Evolutionary conservation across 169 alveolate species (phyloP), one percentile per base, ranked within the genome.

Genomic region (Plasmodium billcollinsi): DNA sequence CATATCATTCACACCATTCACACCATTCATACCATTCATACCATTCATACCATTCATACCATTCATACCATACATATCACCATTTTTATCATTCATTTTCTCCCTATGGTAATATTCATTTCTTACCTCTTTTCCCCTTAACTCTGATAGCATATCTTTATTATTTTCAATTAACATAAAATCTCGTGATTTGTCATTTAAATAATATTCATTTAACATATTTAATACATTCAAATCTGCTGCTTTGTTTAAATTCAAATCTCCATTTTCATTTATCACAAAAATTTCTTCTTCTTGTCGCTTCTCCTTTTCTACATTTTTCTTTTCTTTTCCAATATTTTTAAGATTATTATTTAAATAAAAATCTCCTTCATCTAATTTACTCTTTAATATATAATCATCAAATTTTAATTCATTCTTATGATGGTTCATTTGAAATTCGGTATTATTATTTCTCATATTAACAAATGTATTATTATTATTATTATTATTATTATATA

Each of bases 161-260:
- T 58, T 29, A 47, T 39, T 73, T 58, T 33, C 86, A 49, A 73
- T 15, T 58, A 56, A 12, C 73, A 73, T 26, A 14, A 73, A 4
- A 33, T 76, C 78, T 21, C n/a, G 50, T 21, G 71, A 15, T n/a
- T 78, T 66, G n/a, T 47, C 43, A 49, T 39, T 59, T 59, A 65
- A 15, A n/a, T 78, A 78, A 56, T 78, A 78, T 33, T 78, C 67
- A 78, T 78, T 78, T 58, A 78, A n/a, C 8, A 78, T 49, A 7
- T 78, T 78, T 47, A 78, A 47, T 18, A 71, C 78, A 47, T 78
- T 78, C 15, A 66, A 5, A 56, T 78, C 76, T n/a, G 65, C 12
- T 39, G 52, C n/a, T 12, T 62, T 11, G 47, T 78, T 56, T 29
- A 65, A n/a, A 49, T 78, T 78, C 4, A 52, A 12, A 21, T 74